Conservation (phyloP, 495 filamentous ascomycete species). For the Aspergillus asperescens region DNA sequence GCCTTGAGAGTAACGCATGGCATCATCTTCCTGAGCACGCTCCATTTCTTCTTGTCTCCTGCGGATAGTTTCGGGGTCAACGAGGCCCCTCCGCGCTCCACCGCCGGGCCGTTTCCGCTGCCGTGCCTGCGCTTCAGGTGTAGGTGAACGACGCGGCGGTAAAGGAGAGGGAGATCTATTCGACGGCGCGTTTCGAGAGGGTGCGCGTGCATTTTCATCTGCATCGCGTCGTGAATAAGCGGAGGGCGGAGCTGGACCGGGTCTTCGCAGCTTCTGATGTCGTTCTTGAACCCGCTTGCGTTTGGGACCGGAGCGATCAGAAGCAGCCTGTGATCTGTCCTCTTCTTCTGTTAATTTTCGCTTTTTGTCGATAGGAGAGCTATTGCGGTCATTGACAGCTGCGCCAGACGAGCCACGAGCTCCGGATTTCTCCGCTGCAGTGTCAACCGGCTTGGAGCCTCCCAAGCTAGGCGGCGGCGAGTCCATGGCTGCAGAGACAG, state of each 20-base stretch:
- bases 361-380: constrained; percentile 23
- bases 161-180: constrained; percentile 36
- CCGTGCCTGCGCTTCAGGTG: constrained; percentile 46
- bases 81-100: constrained; percentile 67
- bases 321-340: constrained; percentile 13
- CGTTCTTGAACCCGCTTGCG: constrained; percentile 43
- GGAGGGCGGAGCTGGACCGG: constrained; percentile 35
- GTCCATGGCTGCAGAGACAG: neutral
- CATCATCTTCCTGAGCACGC: constrained; percentile 50
- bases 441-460: neutral
- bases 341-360: constrained; percentile 26
- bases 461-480: neutral
- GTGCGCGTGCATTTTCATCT: constrained; percentile 13
- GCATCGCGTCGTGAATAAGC: constrained; percentile 42
- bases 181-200: constrained; percentile 20
- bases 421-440: constrained; percentile 10
- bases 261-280: constrained; percentile 37
- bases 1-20: constrained; percentile 41
- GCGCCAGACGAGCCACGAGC: neutral
- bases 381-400: constrained; percentile 15
- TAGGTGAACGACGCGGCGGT: constrained; percentile 34
- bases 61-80: constrained; percentile 62
- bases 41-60: constrained; percentile 63
- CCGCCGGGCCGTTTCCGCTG: constrained; percentile 84
- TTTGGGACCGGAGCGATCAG: constrained; percentile 30